Conservation (phyloP, 2,329 filamentous ascomycete genomes). For the Aspergillus sergii region DNA sequence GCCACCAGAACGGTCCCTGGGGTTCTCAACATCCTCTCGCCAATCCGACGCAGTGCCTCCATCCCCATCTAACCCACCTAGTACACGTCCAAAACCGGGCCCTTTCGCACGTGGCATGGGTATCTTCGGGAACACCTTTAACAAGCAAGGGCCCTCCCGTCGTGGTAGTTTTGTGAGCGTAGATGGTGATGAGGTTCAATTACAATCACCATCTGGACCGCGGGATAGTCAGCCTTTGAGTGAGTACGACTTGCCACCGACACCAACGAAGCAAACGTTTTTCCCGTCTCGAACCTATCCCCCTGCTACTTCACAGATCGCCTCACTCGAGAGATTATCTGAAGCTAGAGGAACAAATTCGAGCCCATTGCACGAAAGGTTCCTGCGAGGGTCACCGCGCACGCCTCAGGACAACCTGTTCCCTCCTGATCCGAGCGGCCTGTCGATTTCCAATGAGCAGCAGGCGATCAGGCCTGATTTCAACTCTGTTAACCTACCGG, state of each 20-base stretch:
- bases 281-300: constrained; percentile 41
- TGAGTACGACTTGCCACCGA: constrained; percentile 82
- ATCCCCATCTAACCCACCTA: constrained; percentile 73
- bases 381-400: constrained; percentile 64
- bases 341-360: constrained; percentile 40
- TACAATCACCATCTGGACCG: constrained; percentile 58
- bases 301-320: constrained; percentile 34
- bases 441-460: constrained; percentile 71
- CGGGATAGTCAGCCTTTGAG: constrained; percentile 59
- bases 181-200: constrained; percentile 72
- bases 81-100: constrained; percentile 63
- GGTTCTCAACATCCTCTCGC: constrained; percentile 64
- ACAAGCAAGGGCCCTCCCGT: constrained; percentile 52
- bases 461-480: constrained; percentile 43
- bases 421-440: constrained; percentile 76
- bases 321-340: constrained; percentile 38
- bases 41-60: constrained; percentile 78
- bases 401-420: constrained; percentile 77
- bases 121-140: constrained; percentile 63
- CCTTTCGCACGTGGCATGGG: constrained; percentile 67
- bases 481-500: constrained; percentile 61
- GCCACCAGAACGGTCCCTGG: constrained; percentile 61
- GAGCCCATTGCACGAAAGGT: constrained; percentile 61
- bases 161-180: constrained; percentile 77
- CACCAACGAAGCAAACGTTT: constrained; percentile 73